phyloP scores from a whole-genome alignment of 108 stramenopile species.

The Cyclotella baltica region DNA sequence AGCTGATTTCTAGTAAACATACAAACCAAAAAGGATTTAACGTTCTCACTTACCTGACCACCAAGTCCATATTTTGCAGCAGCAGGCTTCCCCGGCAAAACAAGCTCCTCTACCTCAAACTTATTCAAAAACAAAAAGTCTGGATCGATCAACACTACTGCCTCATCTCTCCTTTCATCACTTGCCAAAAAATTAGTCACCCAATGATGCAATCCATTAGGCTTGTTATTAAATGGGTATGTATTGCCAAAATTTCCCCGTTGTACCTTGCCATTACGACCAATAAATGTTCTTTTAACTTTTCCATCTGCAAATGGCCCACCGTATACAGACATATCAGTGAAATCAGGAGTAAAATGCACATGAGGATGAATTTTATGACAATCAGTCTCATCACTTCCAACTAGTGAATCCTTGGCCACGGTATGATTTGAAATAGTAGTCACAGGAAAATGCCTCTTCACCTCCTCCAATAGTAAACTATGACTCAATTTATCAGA shows the following conservation, averaged over 20 bases:
- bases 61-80: conserved; percentile 61
- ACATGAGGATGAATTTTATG: conserved; percentile 42
- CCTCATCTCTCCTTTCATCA: conserved; percentile 49
- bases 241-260: conserved; percentile 53
- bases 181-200: conserved; percentile 11
- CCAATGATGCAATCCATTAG: conserved; percentile 62
- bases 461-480: conserved; percentile 37
- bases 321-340: conserved; percentile 55
- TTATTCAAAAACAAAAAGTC: conserved; percentile 65
- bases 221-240: conserved; percentile 68
- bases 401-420: not conserved
- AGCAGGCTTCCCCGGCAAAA: conserved; percentile 48
- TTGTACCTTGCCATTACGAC: conserved; percentile 36
- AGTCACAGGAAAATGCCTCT: conserved; percentile 49
- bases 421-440: conserved; percentile 39
- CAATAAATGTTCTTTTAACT: conserved; percentile 39
- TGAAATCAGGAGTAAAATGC: conserved; percentile 64
- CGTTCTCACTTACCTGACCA: conserved; percentile 44
- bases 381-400: conserved; percentile 21
- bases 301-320: conserved; percentile 63
- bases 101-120: conserved; percentile 41
- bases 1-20: not conserved
- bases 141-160: conserved; percentile 60
- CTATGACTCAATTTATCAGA: conserved; percentile 45
- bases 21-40: not conserved